Evolutionary conservation across 2,329 filamentous ascomycete genomes (phyloP).

Genomic region (Microsporum audouinii): DNA sequence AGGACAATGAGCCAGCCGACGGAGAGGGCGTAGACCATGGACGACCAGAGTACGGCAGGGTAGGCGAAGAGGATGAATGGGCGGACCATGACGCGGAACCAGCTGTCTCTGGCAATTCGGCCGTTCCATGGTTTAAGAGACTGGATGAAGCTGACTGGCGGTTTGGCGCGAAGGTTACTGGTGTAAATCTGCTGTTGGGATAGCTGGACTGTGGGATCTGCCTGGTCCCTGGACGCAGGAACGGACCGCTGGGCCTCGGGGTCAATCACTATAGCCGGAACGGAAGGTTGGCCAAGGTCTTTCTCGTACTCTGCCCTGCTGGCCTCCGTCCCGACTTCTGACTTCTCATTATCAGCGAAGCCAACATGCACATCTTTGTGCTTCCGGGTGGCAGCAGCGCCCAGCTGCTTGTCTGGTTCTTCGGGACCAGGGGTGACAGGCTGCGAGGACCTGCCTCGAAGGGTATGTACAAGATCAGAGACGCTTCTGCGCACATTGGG

Average conservation of each 20-base stretch:
- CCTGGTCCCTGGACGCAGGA: constrained; percentile 21
- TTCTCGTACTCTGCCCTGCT: constrained; percentile 5
- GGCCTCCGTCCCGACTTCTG: not conserved
- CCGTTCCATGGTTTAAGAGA: constrained; percentile 69
- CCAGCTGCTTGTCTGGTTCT: constrained; percentile 15
- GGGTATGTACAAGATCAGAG: constrained; percentile 28
- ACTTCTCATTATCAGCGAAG: constrained; percentile 37
- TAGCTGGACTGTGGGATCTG: constrained; percentile 18
- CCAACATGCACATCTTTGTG: constrained; percentile 44
- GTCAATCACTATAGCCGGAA: constrained; percentile 15
- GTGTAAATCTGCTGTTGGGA: constrained; percentile 48
- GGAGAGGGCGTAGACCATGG: constrained; percentile 72
- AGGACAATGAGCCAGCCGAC: constrained; percentile 94
- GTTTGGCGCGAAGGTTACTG: constrained; percentile 52
- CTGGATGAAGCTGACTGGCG: constrained; percentile 59
- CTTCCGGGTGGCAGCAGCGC: constrained; percentile 7
- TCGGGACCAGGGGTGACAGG: constrained; percentile 7
- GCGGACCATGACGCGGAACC: constrained; percentile 63
- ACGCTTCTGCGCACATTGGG: constrained; percentile 26
- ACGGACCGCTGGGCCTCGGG: constrained; percentile 21
- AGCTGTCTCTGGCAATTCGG: constrained; percentile 63
- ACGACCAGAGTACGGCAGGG: constrained; percentile 79
- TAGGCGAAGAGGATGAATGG: constrained; percentile 83
- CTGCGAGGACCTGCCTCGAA: constrained; percentile 24
- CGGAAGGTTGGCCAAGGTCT: not conserved